Percentiles rank a stretch among this genome's conserved stretches.
Evolutionary conservation across 768 basidiomycete genomes (phyloP).

Genomic region (Tylopilus sp.): DNA sequence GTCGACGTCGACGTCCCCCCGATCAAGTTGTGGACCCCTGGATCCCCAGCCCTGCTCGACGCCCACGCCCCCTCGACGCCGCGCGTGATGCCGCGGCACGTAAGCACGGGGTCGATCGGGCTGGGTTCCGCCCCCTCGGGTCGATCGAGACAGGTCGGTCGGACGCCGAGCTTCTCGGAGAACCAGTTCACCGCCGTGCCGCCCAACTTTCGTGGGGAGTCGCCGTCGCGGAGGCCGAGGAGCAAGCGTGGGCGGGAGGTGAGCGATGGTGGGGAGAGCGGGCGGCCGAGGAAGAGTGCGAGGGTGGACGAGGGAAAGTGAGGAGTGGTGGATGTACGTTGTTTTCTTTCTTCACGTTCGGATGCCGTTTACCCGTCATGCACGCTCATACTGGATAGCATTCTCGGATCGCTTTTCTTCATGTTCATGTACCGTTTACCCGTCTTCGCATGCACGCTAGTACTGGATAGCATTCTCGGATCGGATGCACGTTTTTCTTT

Average conservation of each 20-base stretch:
- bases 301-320: background rate
- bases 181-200: conserved; percentile 50
- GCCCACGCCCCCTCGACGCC: conserved; percentile 29
- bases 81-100: conserved; percentile 18
- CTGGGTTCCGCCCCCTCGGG: no score
- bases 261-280: conserved; percentile 12
- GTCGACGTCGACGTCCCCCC: conserved; percentile 24
- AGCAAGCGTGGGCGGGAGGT: conserved; percentile 24
- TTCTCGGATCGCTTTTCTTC: no score
- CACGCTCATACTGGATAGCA: no score
- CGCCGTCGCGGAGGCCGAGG: conserved; percentile 29
- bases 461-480: no score
- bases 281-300: conserved; percentile 21
- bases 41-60: background rate
- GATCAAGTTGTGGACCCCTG: conserved; percentile 16
- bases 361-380: no score
- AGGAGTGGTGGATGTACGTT: background rate
- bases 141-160: conserved; percentile 18
- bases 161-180: conserved; percentile 32
- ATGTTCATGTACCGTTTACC: no score
- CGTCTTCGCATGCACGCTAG: no score
- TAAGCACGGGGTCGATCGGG: conserved; percentile 9
- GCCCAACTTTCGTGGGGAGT: conserved; percentile 30
- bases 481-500: no score
- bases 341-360: no score